Evolutionary conservation across 257 asterid genomes (phyloP).

Genomic region (Jacaranda copaia): DNA sequence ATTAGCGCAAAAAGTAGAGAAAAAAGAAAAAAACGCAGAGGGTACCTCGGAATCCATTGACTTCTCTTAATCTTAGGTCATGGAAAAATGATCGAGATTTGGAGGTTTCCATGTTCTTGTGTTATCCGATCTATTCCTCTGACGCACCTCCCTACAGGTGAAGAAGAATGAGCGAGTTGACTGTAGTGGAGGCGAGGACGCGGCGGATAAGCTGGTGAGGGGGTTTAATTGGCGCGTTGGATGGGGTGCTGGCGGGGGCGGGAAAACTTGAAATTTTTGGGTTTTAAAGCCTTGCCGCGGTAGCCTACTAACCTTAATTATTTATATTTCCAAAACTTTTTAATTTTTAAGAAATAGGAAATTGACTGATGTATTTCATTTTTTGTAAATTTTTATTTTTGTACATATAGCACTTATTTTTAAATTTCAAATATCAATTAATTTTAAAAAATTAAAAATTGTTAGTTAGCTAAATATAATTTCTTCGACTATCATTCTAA

Average conservation of each 20-base stretch:
- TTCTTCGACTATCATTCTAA: too few species aligned
- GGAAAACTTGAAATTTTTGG: conserved; percentile 43
- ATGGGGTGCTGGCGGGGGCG: conserved; percentile 36
- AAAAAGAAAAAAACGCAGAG: not conserved
- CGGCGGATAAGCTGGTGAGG: conserved; percentile 11
- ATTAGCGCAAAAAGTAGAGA: not conserved
- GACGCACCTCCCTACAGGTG: too few species aligned
- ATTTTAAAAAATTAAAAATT: too few species aligned
- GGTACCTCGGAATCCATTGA: conserved; percentile 84
- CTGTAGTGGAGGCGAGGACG: not conserved
- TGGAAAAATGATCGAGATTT: conserved; percentile 66
- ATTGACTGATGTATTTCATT: too few species aligned
- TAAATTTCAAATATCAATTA: too few species aligned
- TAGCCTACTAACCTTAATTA: not conserved
- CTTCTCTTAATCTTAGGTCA: conserved; percentile 78
- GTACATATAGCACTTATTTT: too few species aligned
- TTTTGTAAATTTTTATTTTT: too few species aligned
- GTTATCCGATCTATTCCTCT: too few species aligned
- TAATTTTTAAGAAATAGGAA: too few species aligned
- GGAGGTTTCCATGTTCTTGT: conserved; percentile 54
- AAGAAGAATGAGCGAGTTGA: not conserved
- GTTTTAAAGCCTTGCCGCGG: conserved; percentile 21
- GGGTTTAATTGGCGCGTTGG: conserved; percentile 48
- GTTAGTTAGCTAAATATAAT: too few species aligned
- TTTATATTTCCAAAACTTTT: too few species aligned